phyloP scores from a whole-genome alignment of 495 filamentous ascomycete genomes.

The Daldinia bambusicola region DNA sequence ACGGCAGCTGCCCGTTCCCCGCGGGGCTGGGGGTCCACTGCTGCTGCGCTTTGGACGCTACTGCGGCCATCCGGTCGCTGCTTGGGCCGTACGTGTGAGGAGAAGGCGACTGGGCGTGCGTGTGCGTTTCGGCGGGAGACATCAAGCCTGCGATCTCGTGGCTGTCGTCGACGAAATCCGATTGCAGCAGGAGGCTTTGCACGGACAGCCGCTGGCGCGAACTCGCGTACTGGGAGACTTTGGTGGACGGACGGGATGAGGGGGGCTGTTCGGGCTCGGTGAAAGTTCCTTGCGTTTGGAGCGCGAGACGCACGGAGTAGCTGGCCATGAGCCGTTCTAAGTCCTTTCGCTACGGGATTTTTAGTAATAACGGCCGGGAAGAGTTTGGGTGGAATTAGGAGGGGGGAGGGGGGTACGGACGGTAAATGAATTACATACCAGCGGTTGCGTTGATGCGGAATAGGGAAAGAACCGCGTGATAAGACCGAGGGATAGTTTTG shows the following conservation, averaged over 20 bases:
- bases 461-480: conserved; percentile 44
- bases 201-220: conserved; percentile 46
- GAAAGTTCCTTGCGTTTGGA: conserved; percentile 33
- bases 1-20: conserved; percentile 11
- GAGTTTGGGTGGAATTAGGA: not conserved
- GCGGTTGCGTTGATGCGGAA: conserved; percentile 40
- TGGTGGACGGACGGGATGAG: conserved; percentile 29
- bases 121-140: conserved; percentile 6
- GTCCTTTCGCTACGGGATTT: conserved; percentile 30
- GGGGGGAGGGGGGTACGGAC: not conserved
- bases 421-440: conserved; percentile 22
- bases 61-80: not conserved
- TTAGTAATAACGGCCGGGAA: not conserved
- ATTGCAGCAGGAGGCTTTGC: conserved; percentile 45
- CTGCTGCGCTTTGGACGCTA: conserved; percentile 1
- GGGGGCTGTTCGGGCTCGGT: conserved; percentile 38
- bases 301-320: conserved; percentile 40
- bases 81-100: not conserved
- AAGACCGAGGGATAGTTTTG: conserved; percentile 34
- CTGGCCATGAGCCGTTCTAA: conserved; percentile 40
- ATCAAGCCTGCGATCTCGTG: conserved; percentile 38
- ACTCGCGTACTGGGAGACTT: conserved; percentile 43
- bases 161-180: conserved; percentile 47
- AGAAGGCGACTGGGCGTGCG: not conserved
- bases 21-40: conserved; percentile 12